These are phyloP conservation scores for Orbilia oligospora DNA, from an alignment of 2,329 filamentous ascomycete species.

Conservation along the genomic window DNA sequence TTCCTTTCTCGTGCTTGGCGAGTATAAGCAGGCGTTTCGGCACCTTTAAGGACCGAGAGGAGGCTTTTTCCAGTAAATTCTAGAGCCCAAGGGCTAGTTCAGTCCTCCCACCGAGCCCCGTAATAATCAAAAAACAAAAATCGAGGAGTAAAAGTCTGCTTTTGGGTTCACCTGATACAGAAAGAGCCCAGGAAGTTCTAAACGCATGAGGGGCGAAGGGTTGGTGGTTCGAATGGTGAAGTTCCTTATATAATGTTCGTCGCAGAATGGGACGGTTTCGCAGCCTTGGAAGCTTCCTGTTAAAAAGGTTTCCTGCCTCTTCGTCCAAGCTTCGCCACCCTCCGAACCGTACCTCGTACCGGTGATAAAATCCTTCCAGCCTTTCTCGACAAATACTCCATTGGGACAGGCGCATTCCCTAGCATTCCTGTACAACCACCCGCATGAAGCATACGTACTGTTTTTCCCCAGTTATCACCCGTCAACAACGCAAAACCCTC, in stretches of 20 bases:
- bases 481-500: slow-evolving; percentile 52
- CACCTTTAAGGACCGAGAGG: slow-evolving; percentile 50
- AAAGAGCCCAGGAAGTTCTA: slow-evolving; percentile 20
- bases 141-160: neutral
- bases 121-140: slow-evolving; percentile 38
- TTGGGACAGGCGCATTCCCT: slow-evolving; percentile 29
- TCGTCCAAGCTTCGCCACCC: slow-evolving; percentile 27
- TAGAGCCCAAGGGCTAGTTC: slow-evolving; percentile 13
- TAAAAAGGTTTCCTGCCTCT: slow-evolving; percentile 21
- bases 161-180: slow-evolving; percentile 30
- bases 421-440: slow-evolving; percentile 47
- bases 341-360: slow-evolving; percentile 9
- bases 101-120: slow-evolving; percentile 53
- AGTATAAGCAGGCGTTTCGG: slow-evolving; percentile 53
- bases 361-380: slow-evolving; percentile 26
- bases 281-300: slow-evolving; percentile 18
- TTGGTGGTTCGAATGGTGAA: neutral
- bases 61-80: slow-evolving; percentile 47
- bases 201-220: slow-evolving; percentile 17
- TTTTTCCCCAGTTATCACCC: slow-evolving; percentile 45
- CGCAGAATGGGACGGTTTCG: slow-evolving; percentile 27
- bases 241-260: slow-evolving; percentile 37
- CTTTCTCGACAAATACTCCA: slow-evolving; percentile 29
- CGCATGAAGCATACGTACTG: slow-evolving; percentile 48
- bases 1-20: slow-evolving; percentile 44